Evolutionary conservation across 371 early-diverging fungal genomes (phyloP), one percentile per base, ranked within the genome.

Genomic region (Apophysomyces ossiformis): DNA sequence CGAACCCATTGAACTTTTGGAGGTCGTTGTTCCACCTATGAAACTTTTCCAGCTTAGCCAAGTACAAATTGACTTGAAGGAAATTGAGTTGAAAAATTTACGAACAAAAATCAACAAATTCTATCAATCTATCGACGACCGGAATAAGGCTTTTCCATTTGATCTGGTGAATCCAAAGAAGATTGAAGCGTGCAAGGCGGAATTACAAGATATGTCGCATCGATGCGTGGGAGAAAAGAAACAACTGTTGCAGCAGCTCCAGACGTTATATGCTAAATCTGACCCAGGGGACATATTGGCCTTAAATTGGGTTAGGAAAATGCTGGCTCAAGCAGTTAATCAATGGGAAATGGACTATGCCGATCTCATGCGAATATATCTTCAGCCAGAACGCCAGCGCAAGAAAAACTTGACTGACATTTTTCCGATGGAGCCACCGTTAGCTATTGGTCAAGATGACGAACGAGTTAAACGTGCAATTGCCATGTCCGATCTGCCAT

Each of bases 301-400:
- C 0, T 79, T 96, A 35, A 95, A 93, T 57, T 77, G 84, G 43
- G 94, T 95, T 4, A 79, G 90, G 15, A 84, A 86, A 39, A 85
- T 84, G 26, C 71, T 98, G 35, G 89, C 91, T 62, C 89, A 89
- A 39, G 92, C 92, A 38, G 92, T 94, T 0, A 72, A 79, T 1
- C 82, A 76, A 41, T 98, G 98, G 97, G 94, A 97, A 57, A 67
- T 84, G 63, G 91, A 92, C 26, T 95, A 97, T 70, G 83, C 86
- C 0, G 84, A 87, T 56, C 85, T 97, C 46, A 90, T 88, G 5
- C 82, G 91, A 21, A 78, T 79, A 4, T 95, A 90, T 68, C 77
- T 96, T 60, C 92, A 92, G 61, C 86, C 92, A 1, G 96, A 94
- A 54, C 74, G 87, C 4, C 92, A 93, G 56, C 71, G 90, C 7